Percentiles rank a stretch among this genome's conserved stretches.
Conservation (phyloP, 1,139 yeast genomes). For the Protomyces inouyei region DNA sequence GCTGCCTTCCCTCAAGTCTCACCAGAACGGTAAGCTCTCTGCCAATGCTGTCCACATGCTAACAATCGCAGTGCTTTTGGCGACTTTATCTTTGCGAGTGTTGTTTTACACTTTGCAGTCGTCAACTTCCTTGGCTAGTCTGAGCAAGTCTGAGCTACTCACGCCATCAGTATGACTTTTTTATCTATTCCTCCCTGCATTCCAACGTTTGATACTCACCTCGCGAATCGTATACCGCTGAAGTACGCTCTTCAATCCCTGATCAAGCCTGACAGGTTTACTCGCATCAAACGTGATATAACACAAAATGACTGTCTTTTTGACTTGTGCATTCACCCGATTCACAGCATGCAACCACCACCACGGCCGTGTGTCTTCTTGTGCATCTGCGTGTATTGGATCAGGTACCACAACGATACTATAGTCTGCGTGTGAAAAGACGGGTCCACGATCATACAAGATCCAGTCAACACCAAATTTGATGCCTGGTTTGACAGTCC, state of each 20-base stretch:
- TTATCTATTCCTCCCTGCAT: conserved; percentile 66
- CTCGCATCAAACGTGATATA: conserved; percentile 55
- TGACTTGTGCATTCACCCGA: conserved; percentile 82
- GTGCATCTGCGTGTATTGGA: conserved; percentile 33
- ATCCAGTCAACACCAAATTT: conserved; percentile 83
- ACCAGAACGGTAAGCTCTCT: conserved; percentile 49
- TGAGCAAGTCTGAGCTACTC: not conserved
- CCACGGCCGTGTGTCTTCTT: conserved; percentile 46
- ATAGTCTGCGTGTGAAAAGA: conserved; percentile 89
- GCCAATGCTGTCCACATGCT: not conserved
- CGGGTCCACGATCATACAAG: conserved; percentile 86
- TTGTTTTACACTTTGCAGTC: conserved; percentile 81
- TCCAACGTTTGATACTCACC: conserved; percentile 71
- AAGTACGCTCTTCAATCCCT: conserved; percentile 41
- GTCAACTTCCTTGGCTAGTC: conserved; percentile 62
- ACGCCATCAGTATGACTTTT: not conserved
- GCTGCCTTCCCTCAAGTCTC: conserved; percentile 51
- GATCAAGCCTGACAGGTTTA: not conserved
- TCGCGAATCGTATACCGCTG: conserved; percentile 53
- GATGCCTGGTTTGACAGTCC: conserved; percentile 91
- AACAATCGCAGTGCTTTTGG: conserved; percentile 61
- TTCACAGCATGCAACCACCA: conserved; percentile 61
- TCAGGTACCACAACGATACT: conserved; percentile 53
- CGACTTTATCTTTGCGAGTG: conserved; percentile 81
- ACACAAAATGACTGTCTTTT: conserved; percentile 65